Base-by-base conservation (phyloP, 2,329 filamentous ascomycete genomes). In the Ophiostoma sp. region DNA sequence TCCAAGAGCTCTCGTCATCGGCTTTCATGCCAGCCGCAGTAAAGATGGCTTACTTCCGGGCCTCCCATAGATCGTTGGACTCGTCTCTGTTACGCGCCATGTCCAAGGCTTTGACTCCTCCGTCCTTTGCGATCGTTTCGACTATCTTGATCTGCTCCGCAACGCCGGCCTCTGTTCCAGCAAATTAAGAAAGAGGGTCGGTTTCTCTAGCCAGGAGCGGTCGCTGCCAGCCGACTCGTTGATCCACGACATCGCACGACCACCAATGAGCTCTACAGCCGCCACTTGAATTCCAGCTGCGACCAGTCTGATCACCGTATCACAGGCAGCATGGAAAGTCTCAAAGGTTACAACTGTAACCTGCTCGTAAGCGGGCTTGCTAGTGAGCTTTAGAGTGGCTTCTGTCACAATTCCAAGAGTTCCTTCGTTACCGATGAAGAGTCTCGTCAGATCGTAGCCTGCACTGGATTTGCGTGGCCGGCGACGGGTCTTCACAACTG, bases 391-490 rank as follows among this genome's bases (percentile, higher is more conserved):
- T 75, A 97, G 83, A 2, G 90, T 94, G 5, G 93, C 94, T 81
- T 97, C 94, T 0, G 94, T 97, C 52, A 97, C 91, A 17, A 97
- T 86, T 11, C 94, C 94, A 1, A 97, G 87, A 0, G 94, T 97
- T 67, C 94, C 94, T 81, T 97, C 94, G 75, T 90, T 93, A 67
- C 94, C 94, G 78, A 97, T 90, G 79, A 97, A 95, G 72, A 96
- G 86, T 76, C 90, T 90, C 1, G 93, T 97, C 68, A 97, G 85
- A 78, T 97, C 93, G 80, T 97, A 97, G 33, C 94, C 94, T 44
- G 94, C 94, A 70, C 90, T 93, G 76, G 90, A 94, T 83, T 97
- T 97, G 74, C 93, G 87, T 15, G 93, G 93, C 67, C 93, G 86
- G 79, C 96, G 93, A 73, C 91, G 86, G 11, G 94, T 97, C 83